Conservation (phyloP, 169 alveolate species). For the Plasmodium vivax region DNA sequence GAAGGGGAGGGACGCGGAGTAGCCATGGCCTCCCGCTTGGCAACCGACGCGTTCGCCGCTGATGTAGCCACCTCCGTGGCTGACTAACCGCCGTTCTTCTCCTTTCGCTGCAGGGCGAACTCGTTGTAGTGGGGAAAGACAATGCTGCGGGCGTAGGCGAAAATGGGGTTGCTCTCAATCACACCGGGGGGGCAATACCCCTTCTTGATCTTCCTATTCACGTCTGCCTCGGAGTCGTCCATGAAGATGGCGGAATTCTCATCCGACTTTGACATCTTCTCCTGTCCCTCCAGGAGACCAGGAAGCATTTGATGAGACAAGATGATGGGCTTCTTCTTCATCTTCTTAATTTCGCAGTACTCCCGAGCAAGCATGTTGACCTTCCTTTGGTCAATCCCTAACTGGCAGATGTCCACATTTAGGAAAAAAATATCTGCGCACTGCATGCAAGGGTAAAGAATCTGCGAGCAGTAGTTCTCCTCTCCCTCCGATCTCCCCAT, state of each 20-base stretch:
- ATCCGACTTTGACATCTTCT: slow-evolving; percentile 97
- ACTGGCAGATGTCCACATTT: slow-evolving; percentile 98
- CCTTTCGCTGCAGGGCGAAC: slow-evolving; percentile 84
- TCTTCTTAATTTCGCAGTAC: slow-evolving; percentile 90
- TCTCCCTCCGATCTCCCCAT: slow-evolving; percentile 99
- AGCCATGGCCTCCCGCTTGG: slow-evolving; percentile 83
- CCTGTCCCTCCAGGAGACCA: slow-evolving; percentile 97
- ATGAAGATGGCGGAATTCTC: slow-evolving; percentile 98
- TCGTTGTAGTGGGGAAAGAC: slow-evolving; percentile 86
- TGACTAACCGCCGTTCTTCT: slow-evolving; percentile 90
- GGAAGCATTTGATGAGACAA: slow-evolving; percentile 96
- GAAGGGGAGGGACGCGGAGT: background rate
- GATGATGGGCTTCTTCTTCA: slow-evolving; percentile 92
- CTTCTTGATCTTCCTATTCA: slow-evolving; percentile 94
- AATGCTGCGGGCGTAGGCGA: slow-evolving; percentile 91
- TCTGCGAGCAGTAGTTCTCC: slow-evolving; percentile 93
- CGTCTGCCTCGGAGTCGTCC: slow-evolving; percentile 97
- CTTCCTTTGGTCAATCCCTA: slow-evolving; percentile 99
- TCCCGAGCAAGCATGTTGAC: slow-evolving; percentile 98
- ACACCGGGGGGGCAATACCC: slow-evolving; percentile 96
- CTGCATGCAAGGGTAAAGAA: slow-evolving; percentile 97
- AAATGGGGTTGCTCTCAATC: slow-evolving; percentile 95
- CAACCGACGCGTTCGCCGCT: slow-evolving; percentile 83
- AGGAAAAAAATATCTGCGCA: slow-evolving; percentile 98
- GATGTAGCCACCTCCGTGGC: slow-evolving; percentile 85